These are phyloP conservation scores for Jamesozyma gamospora DNA, from an alignment of 805 yeast species.

Conservation along the genomic window DNA sequence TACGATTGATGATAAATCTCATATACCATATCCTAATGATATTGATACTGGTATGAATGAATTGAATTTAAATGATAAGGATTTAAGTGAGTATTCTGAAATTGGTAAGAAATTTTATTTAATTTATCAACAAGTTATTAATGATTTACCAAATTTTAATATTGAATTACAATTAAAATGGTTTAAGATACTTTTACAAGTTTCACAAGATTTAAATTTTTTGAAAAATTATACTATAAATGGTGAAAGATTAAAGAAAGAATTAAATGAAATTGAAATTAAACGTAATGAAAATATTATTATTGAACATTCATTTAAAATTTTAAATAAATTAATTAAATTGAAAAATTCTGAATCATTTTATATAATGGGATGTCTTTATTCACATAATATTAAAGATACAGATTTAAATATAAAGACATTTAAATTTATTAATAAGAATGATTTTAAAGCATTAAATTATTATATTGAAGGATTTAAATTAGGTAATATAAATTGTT, in stretches of 20 bases:
- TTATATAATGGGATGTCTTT: constrained; percentile 52
- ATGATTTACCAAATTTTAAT: constrained; percentile 30
- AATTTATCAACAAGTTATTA: constrained; percentile 17
- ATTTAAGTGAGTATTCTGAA: constrained; percentile 6
- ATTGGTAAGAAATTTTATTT: constrained; percentile 16
- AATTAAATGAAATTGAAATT: constrained; percentile 34
- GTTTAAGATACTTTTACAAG: constrained; percentile 49
- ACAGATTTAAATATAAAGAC: constrained; percentile 20
- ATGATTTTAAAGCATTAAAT: constrained; percentile 52
- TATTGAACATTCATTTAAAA: constrained; percentile 46
- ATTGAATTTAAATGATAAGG: too few relatives aligned
- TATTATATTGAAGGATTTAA: constrained; percentile 51
- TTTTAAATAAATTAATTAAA: constrained; percentile 45
- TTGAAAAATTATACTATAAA: constrained; percentile 38
- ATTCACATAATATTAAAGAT: constrained; percentile 32
- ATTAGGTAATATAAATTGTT: constrained; percentile 47
- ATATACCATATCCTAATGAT: too few relatives aligned
- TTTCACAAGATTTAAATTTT: constrained; percentile 34
- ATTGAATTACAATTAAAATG: constrained; percentile 50
- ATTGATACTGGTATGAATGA: not conserved
- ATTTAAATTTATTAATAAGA: constrained; percentile 33
- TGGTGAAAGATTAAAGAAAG: constrained; percentile 35
- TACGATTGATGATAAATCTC: too few relatives aligned
- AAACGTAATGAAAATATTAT: constrained; percentile 47
- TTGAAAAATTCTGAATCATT: constrained; percentile 45